Conservation (phyloP, 1,139 yeast species). For the Hansenula anomala region DNA sequence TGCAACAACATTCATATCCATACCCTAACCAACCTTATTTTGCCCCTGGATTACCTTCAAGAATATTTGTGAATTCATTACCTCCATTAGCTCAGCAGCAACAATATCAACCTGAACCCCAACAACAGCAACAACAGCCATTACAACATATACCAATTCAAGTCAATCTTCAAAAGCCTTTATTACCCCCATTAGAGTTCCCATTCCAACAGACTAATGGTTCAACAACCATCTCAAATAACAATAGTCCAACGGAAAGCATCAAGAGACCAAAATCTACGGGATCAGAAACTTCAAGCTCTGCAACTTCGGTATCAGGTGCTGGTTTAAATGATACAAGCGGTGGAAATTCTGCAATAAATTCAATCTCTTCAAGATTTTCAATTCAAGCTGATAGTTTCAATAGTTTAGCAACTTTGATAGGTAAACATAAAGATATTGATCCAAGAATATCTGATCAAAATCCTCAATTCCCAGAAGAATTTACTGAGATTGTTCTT, state of each 20-base stretch:
- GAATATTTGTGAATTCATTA: not conserved
- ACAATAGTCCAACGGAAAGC: not conserved
- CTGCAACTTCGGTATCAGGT: not conserved
- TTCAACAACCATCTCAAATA: not conserved
- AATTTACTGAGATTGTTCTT: conserved; percentile 16
- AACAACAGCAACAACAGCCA: too few relatives aligned
- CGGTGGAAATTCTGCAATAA: too few relatives aligned
- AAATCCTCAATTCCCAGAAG: conserved; percentile 10
- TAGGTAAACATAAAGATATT: conserved; percentile 15
- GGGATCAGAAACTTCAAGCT: not conserved
- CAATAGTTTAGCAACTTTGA: conserved; percentile 10
- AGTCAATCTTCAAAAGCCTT: not conserved
- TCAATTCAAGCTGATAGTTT: conserved; percentile 14
- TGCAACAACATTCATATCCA: not conserved
- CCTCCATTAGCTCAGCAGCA: not conserved
- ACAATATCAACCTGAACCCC: too few relatives aligned
- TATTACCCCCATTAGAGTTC: not conserved
- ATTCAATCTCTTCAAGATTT: conserved; percentile 9
- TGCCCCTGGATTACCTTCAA: conserved; percentile 2
- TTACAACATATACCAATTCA: not conserved
- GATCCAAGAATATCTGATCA: conserved; percentile 8
- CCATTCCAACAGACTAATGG: not conserved
- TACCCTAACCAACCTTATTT: conserved; percentile 1
- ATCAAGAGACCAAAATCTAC: conserved; percentile 1
- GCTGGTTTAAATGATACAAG: too few relatives aligned